A percentile compares a stretch with the other conserved stretches of the same genome.
Evolutionary conservation across 1,284 basidiomycete genomes (phyloP).

Genomic region (Trichosporon faecale): DNA sequence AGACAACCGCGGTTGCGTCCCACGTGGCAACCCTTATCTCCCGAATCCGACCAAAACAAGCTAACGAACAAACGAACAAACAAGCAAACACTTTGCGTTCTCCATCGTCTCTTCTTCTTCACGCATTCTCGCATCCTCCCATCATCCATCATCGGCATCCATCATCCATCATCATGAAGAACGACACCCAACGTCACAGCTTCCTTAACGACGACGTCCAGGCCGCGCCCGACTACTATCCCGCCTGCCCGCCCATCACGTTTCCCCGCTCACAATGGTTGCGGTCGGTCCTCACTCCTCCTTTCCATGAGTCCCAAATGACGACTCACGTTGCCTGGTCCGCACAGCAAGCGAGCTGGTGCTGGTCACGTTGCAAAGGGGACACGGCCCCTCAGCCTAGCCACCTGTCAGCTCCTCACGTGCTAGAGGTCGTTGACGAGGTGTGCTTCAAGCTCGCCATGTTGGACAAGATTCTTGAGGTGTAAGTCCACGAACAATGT

Average conservation of each 20-base stretch:
- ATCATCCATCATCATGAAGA: too few relatives aligned
- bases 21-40: too few relatives aligned
- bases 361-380: not conserved
- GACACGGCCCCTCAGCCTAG: not conserved
- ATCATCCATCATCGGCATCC: too few relatives aligned
- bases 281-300: not conserved
- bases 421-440: not conserved
- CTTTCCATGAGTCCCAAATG: not conserved
- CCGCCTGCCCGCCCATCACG: not conserved
- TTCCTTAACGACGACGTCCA: too few relatives aligned
- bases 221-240: too few relatives aligned
- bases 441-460: not conserved
- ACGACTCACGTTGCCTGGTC: not conserved
- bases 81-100: too few relatives aligned
- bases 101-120: too few relatives aligned
- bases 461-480: not conserved
- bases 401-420: not conserved
- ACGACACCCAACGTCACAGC: too few relatives aligned
- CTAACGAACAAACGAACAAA: too few relatives aligned
- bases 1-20: too few relatives aligned
- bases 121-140: too few relatives aligned
- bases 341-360: not conserved
- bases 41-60: too few relatives aligned
- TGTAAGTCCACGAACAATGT: not conserved
- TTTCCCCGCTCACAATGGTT: not conserved